Base-by-base conservation (phyloP, 1,284 basidiomycete genomes). In the Cutaneotrichosporon sp. region DNA sequence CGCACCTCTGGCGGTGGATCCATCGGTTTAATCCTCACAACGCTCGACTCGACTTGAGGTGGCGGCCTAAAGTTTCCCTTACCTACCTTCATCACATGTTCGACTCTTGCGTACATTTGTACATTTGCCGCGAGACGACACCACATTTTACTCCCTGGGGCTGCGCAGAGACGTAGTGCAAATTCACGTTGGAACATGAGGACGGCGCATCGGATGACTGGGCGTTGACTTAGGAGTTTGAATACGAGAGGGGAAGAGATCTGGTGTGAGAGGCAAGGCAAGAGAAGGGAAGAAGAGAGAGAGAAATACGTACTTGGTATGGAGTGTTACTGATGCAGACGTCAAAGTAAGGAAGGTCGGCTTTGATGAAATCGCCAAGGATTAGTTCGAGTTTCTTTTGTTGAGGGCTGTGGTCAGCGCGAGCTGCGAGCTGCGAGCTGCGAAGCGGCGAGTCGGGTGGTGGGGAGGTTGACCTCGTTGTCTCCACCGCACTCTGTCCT, bases 111-210 rank as follows among this genome's bases (percentile, higher is more conserved):
- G 78, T 92, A 95, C 22, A 97, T 89, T 78, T 99, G 97, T 7
- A 97, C 97, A 77, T 99, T 99, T 38, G 93, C 96, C 7, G 91
- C 92, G 31, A 99, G 84, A 52, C 96, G 87, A 61, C 94, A 97
- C 97, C 97, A 99, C 8, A 97, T 83, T 31, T 88, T 84, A 10
- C 91, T 89, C 2, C 88, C 89, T 0, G 97, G 93, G 32, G 87
- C 84, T 4, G 96, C 97, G 50, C 93, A 88, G 14, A 99, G 86
- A 2, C 97, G 90, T 65, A 96, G 84, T 0, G 97, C 96, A 75
- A 99, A 99, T 79, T 99, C 96, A 63, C 94, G 90, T 82, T 99
- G 96, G 83, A 99, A 99, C 96, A 99, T 99, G 82, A 99, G 90
- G 68, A 99, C 94, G 32, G 93, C 92, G 67, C 90, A 88, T 38